These are phyloP conservation scores for Oldenlandia corymbosa DNA, from an alignment of 257 asterid genomes.

Conservation along the genomic window DNA sequence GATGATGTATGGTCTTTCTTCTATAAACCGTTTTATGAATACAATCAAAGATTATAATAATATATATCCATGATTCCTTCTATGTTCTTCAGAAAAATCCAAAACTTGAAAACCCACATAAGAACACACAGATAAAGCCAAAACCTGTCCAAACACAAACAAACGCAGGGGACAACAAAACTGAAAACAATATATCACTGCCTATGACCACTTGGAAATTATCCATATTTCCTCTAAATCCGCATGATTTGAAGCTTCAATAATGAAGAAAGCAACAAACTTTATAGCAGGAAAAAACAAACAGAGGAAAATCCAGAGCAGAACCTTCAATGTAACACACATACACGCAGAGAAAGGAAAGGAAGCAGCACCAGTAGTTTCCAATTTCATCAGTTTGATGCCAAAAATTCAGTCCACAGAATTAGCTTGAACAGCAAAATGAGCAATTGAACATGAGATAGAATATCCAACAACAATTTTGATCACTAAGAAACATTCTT, in stretches of 20 bases:
- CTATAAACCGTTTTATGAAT: not conserved
- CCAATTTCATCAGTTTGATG: not conserved
- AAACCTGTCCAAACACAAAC: slow-evolving; percentile 10
- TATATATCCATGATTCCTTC: not conserved
- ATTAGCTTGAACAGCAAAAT: slow-evolving; percentile 5
- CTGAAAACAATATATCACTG: not conserved
- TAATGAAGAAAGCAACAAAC: not conserved
- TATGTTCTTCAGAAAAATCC: slow-evolving; percentile 5
- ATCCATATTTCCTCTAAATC: not conserved
- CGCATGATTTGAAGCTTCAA: not conserved
- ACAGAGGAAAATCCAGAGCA: not conserved
- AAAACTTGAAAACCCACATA: not conserved
- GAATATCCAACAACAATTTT: slow-evolving; percentile 9
- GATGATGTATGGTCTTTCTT: not conserved
- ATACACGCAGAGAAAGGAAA: not conserved
- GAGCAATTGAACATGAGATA: slow-evolving; percentile 10
- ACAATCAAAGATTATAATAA: not conserved
- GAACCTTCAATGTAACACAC: not conserved
- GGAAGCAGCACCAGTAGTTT: not conserved
- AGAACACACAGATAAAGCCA: slow-evolving; percentile 5
- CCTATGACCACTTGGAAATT: not conserved
- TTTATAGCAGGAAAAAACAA: not conserved
- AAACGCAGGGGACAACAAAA: not conserved
- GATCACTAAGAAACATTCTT: slow-evolving; percentile 1
- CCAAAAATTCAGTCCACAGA: slow-evolving; percentile 3